phyloP scores from a whole-genome alignment of 2,329 filamentous ascomycete genomes.

The Stemphylium beticola region DNA sequence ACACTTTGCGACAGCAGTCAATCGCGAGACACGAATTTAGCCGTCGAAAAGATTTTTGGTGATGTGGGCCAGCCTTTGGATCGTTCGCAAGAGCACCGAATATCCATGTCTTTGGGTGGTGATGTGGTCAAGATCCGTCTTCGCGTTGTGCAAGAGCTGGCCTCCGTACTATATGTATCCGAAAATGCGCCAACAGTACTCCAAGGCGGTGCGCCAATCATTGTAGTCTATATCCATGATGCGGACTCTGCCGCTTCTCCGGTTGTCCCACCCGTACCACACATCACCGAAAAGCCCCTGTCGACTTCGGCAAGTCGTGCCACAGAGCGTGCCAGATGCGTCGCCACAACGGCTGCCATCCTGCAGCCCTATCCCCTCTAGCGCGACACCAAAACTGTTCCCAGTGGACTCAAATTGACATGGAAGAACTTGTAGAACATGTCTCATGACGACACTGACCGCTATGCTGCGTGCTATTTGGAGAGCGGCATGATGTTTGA shows the following conservation, averaged over 20 bases:
- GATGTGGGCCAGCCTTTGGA: too few relatives aligned
- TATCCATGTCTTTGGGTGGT: neutral
- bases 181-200: neutral
- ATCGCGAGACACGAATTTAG: neutral
- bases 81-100: too few relatives aligned
- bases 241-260: neutral
- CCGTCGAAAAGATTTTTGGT: neutral
- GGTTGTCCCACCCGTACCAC: neutral
- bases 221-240: neutral
- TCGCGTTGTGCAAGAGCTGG: neutral
- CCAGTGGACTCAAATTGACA: conserved; percentile 7
- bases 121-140: neutral
- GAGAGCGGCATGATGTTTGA: conserved; percentile 24
- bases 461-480: conserved; percentile 9
- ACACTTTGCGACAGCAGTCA: conserved; percentile 5
- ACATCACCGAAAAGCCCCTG: conserved; percentile 1
- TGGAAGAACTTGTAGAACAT: conserved; percentile 6
- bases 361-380: conserved; percentile 15
- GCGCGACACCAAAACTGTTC: conserved; percentile 3
- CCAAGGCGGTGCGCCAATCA: neutral
- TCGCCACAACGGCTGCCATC: conserved; percentile 12
- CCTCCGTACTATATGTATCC: too few relatives aligned
- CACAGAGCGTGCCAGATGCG: neutral
- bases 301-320: neutral
- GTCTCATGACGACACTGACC: conserved; percentile 6